Evolutionary conservation across 1,139 yeast species (phyloP).

Genomic region (Candida labiduridarum): DNA sequence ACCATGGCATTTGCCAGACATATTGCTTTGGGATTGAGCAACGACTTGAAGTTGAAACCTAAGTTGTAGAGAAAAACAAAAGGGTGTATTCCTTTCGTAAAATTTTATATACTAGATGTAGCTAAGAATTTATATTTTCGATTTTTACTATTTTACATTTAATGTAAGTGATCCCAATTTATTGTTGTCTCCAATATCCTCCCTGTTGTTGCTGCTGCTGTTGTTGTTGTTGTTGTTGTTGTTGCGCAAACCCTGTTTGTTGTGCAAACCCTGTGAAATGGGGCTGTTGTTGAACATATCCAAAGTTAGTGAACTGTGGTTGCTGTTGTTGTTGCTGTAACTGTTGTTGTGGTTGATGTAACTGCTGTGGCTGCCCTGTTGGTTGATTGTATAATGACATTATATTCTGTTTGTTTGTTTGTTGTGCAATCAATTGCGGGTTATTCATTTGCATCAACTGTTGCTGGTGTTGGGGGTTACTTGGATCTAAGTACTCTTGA

Average conservation of each 20-base stretch:
- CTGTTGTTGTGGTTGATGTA: conserved; percentile 20
- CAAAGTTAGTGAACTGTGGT: conserved; percentile 14
- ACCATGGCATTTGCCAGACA: conserved; percentile 46
- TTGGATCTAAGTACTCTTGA: conserved; percentile 60
- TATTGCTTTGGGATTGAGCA: conserved; percentile 35
- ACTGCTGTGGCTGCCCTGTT: conserved; percentile 25
- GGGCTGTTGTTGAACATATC: conserved; percentile 18
- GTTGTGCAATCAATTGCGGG: conserved; percentile 47
- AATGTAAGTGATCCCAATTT: background rate
- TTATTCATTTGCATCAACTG: conserved; percentile 46
- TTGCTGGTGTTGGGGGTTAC: conserved; percentile 56
- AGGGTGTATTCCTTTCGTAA: background rate
- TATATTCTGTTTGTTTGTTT: conserved; percentile 45
- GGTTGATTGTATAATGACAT: conserved; percentile 46
- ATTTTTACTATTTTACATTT: background rate
- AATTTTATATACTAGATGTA: background rate
- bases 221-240: conserved; percentile 17
- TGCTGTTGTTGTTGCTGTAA: conserved; percentile 26
- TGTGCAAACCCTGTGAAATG: conserved; percentile 15
- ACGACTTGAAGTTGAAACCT: conserved; percentile 35
- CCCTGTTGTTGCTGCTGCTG: conserved; percentile 19
- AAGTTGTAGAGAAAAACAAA: conserved; percentile 24
- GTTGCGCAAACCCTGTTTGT: conserved; percentile 16
- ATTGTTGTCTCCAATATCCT: conserved; percentile 14
- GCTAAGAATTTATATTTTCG: background rate